Conservation (phyloP, 148 eudicot genomes). For the Simmondsia chinensis region DNA sequence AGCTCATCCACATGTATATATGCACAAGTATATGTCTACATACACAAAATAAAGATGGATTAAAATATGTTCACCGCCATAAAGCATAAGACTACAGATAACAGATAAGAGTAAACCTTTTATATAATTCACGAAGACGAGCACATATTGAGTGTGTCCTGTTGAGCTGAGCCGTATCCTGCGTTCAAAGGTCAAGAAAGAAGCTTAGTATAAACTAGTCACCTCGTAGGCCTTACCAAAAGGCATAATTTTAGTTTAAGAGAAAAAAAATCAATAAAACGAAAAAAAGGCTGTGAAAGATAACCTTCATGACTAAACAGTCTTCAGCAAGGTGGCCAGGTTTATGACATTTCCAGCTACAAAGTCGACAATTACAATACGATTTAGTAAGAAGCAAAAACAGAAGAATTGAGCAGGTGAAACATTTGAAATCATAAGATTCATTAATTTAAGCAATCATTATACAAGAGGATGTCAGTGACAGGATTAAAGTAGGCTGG, state of each 20-base stretch:
- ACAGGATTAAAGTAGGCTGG: too few species aligned
- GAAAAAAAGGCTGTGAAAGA: constrained; percentile 13
- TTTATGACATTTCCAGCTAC: constrained; percentile 78
- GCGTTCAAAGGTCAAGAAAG: not conserved
- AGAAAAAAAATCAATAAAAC: not conserved
- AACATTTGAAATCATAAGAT: too few species aligned
- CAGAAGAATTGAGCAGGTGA: not conserved
- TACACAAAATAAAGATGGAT: too few species aligned
- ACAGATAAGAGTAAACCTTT: constrained; percentile 40
- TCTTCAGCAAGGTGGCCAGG: constrained; percentile 91
- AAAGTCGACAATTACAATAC: constrained; percentile 8
- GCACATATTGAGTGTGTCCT: constrained; percentile 26
- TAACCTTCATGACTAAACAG: constrained; percentile 39
- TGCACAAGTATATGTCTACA: too few species aligned
- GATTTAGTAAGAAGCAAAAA: not conserved
- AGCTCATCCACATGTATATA: too few species aligned
- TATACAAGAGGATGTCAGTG: too few species aligned
- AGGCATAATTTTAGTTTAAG: not conserved
- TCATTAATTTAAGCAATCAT: not conserved
- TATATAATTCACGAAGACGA: constrained; percentile 65
- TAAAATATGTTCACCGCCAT: too few species aligned
- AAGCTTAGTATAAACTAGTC: not conserved
- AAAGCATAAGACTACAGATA: too few species aligned
- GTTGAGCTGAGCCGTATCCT: constrained; percentile 28
- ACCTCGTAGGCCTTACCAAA: not conserved